Conservation (phyloP, 768 basidiomycete genomes). For the Termitomyces sp. region DNA sequence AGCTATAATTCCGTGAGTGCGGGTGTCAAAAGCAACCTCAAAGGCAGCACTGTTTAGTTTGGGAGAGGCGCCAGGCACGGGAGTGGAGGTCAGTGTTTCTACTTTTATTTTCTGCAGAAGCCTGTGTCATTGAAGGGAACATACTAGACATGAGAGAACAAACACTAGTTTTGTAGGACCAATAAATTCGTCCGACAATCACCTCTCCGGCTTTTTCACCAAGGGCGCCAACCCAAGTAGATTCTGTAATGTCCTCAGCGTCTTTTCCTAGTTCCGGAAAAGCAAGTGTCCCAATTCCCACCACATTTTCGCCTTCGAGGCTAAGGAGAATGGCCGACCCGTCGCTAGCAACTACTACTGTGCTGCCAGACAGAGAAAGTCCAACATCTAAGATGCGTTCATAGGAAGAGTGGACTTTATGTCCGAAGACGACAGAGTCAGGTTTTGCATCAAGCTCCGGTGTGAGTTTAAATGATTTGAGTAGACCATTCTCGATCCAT, state of each 20-base stretch:
- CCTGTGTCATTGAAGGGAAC: not conserved
- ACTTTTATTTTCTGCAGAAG: constrained; percentile 42
- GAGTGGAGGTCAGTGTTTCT: constrained; percentile 43
- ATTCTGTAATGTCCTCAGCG: constrained; percentile 4
- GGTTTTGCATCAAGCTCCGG: constrained; percentile 47
- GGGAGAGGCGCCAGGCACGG: constrained; percentile 31
- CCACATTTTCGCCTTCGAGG: constrained; percentile 36
- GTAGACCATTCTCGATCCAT: constrained; percentile 48
- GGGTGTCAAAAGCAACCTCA: constrained; percentile 61
- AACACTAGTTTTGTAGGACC: constrained; percentile 2
- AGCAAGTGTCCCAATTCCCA: constrained; percentile 49
- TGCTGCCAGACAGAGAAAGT: constrained; percentile 45
- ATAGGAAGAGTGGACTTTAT: constrained; percentile 24
- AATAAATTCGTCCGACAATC: constrained; percentile 18
- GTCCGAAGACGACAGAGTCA: constrained; percentile 21
- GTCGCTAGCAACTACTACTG: constrained; percentile 53
- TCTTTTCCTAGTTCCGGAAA: constrained; percentile 20
- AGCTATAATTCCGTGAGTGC: constrained; percentile 58
- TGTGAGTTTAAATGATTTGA: constrained; percentile 46
- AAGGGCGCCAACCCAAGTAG: constrained; percentile 7
- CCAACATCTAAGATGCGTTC: constrained; percentile 56
- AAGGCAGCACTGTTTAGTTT: constrained; percentile 22
- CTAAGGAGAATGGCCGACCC: constrained; percentile 53
- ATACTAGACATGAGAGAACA: not conserved
- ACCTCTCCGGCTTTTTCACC: constrained; percentile 9